Percentiles rank a stretch among this genome's conserved stretches.
These are phyloP conservation scores for Cornus kousa DNA, from an alignment of 148 eudicot species.

Conservation along the genomic window DNA sequence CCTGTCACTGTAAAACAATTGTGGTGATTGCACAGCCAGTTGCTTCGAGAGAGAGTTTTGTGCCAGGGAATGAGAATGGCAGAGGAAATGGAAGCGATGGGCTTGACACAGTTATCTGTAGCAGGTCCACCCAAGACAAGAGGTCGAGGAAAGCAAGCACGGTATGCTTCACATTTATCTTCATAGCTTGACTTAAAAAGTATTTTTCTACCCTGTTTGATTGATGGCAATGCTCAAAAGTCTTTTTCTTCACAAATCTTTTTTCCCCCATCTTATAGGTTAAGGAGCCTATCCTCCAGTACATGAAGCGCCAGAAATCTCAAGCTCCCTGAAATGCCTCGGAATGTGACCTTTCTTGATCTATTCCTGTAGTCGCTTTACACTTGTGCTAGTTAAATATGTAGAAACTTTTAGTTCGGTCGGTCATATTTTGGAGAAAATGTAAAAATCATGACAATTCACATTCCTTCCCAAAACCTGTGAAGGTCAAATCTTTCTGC, in stretches of 20 bases:
- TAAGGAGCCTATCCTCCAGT: constrained; percentile 80
- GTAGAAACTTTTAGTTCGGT: neutral
- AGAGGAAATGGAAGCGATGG: constrained; percentile 36
- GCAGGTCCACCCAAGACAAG: constrained; percentile 70
- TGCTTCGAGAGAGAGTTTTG: constrained; percentile 77
- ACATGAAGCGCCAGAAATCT: constrained; percentile 72
- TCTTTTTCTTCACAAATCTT: neutral
- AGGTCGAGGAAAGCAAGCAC: constrained; percentile 75
- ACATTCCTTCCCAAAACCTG: too few relatives aligned
- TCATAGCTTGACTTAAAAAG: neutral
- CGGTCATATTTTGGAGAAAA: neutral
- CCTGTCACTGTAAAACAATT: neutral
- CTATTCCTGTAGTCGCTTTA: neutral
- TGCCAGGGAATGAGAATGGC: constrained; percentile 49
- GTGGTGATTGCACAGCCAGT: constrained; percentile 55
- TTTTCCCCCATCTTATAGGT: constrained; percentile 37
- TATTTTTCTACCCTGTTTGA: neutral
- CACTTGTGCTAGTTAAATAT: neutral
- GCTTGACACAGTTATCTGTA: constrained; percentile 44
- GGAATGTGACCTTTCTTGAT: constrained; percentile 5
- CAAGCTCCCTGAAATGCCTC: constrained; percentile 35
- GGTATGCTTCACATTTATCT: constrained; percentile 36
- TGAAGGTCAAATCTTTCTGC: neutral
- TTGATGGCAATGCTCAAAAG: neutral
- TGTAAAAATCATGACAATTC: neutral